Conservation (phyloP, 2,329 filamentous ascomycete genomes). For the Colletotrichum noveboracense region DNA sequence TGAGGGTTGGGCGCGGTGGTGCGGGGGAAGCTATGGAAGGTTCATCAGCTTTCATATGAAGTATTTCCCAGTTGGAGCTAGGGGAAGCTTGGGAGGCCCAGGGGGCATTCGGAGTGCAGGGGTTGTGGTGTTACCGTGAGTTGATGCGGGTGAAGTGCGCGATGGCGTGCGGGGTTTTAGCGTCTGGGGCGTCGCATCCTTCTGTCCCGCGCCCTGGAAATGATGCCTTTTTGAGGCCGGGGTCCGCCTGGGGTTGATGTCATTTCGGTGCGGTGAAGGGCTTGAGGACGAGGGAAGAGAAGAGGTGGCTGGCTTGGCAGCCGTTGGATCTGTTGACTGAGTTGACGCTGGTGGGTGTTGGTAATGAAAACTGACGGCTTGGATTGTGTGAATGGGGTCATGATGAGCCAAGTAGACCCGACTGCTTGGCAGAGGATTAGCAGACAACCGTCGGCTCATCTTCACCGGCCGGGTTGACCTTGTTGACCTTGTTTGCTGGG, state of each 20-base stretch:
- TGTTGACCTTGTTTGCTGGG: neutral
- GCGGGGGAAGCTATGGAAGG: conserved; percentile 10
- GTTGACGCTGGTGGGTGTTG: neutral
- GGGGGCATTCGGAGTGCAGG: neutral
- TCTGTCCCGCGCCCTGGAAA: conserved; percentile 2
- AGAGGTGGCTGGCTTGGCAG: neutral
- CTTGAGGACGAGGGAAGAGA: neutral
- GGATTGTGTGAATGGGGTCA: neutral
- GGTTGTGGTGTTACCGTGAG: neutral
- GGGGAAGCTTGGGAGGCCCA: neutral
- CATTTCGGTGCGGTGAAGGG: conserved; percentile 9
- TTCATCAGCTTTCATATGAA: neutral
- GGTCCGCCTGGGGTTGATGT: neutral
- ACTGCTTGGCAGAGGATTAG: neutral
- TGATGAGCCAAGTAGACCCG: neutral
- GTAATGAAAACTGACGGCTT: neutral
- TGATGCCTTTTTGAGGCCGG: neutral
- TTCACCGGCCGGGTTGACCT: neutral
- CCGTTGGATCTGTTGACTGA: neutral
- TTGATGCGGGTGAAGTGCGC: neutral
- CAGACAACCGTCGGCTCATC: neutral
- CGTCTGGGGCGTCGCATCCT: conserved; percentile 16
- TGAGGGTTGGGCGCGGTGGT: neutral
- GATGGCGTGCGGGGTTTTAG: conserved; percentile 18
- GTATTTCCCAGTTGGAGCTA: neutral